Percentiles rank a stretch among this genome's conserved stretches.
Evolutionary conservation across 2,329 filamentous ascomycete species (phyloP).

Genomic region (Alternaria consortialis): DNA sequence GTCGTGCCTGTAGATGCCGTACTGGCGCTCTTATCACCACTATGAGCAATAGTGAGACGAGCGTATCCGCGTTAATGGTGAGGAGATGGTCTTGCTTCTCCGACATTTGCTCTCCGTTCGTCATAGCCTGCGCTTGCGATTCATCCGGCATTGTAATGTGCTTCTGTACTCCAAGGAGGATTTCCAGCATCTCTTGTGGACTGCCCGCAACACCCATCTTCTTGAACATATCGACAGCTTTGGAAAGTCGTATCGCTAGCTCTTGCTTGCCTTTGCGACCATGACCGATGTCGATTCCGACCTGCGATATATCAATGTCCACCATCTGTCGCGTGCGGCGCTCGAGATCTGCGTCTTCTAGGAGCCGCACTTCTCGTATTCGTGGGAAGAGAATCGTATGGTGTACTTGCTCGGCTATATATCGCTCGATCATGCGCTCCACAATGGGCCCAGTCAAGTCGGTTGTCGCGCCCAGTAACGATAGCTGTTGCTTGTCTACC

Average conservation of each 20-base stretch:
- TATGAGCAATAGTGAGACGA: constrained; percentile 89
- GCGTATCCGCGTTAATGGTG: constrained; percentile 84
- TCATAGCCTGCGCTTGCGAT: constrained; percentile 22
- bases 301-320: constrained; percentile 90
- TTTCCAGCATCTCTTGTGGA: constrained; percentile 88
- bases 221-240: constrained; percentile 87
- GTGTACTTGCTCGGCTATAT: constrained; percentile 92
- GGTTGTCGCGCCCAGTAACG: constrained; percentile 88
- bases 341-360: constrained; percentile 88
- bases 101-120: constrained; percentile 45
- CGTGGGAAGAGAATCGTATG: constrained; percentile 83
- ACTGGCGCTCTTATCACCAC: constrained; percentile 93
- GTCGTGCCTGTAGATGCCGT: constrained; percentile 83
- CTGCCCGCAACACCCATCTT: constrained; percentile 80
- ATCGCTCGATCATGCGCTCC: constrained; percentile 92
- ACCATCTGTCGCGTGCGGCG: constrained; percentile 92
- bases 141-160: constrained; percentile 72
- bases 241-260: constrained; percentile 76
- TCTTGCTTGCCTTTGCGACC: constrained; percentile 82
- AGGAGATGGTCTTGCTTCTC: constrained; percentile 66
- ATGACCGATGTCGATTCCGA: constrained; percentile 86
- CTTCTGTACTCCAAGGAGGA: constrained; percentile 82
- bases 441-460: constrained; percentile 91
- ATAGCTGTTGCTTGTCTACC: constrained; percentile 95
- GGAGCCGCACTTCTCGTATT: constrained; percentile 77